Base-by-base conservation (phyloP, 1,284 basidiomycete species). In the Ceratobasidium sp. region DNA sequence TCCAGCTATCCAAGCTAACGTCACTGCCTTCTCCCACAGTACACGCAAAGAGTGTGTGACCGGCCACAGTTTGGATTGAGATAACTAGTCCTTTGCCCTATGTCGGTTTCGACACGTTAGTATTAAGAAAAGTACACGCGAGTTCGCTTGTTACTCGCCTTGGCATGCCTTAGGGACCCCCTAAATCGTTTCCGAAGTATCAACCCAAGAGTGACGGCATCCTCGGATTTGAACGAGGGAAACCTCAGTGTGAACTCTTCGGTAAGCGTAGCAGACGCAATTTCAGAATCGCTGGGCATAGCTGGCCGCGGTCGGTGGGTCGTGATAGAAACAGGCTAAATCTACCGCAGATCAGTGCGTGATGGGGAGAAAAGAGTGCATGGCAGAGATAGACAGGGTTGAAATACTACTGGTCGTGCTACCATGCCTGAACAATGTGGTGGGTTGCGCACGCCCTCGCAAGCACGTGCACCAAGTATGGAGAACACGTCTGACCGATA, bases 111-210 rank as follows among this genome's bases (percentile, higher is more conserved):
- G 31, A 29, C 14, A 31, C 13, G 27, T 49, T 19, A 14, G 46
- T 53, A 37, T 34, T 34, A 24, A n/a, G 46, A 49, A 66, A 24
- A 49, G 34, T 6, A 65, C 34, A 39, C 31, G 66, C 31, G 31
- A 37, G 3, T 59, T 41, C n/a, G 34, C 22, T 13, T n/a, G 34
- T 43, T 13, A n/a, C 39, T 53, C 34, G 58, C 74, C 66, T 75
- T 75, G 31, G 77, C 83, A 79, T 92, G 90, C 31, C 92, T 85
- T 48, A 87, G 85, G 22, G 89, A 88, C n/a, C 86, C 86, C 68
- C 92, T 87, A 79, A 93, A 94, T 29, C 92, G 86, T 81, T 93
- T 93, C 76, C 92, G 87, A 63, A 94, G 82, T 13, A 91, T 92
- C 74, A 93, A 86, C 7, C 92, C 92, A 37, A 94, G 85, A 22